Evolutionary conservation across 2,329 filamentous ascomycete genomes (phyloP).

Genomic region (Talaromyces sp.): DNA sequence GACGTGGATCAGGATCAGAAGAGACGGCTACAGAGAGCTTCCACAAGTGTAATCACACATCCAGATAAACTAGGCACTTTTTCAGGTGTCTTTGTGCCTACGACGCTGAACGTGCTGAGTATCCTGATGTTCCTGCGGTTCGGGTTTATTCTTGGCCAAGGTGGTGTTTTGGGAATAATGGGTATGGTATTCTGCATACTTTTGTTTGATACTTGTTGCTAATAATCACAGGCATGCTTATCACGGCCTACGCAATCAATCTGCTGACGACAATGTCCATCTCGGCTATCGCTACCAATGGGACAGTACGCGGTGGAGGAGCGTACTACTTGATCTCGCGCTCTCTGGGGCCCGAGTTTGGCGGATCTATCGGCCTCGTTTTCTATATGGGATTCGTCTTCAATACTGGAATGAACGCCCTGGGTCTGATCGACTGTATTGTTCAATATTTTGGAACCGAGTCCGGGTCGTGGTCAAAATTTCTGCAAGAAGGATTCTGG

Average conservation of each 20-base stretch:
- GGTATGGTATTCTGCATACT: slow-evolving; percentile 44
- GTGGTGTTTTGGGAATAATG: slow-evolving; percentile 74
- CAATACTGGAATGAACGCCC: slow-evolving; percentile 82
- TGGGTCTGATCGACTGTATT: slow-evolving; percentile 79
- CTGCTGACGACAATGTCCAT: slow-evolving; percentile 81
- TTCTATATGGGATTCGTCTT: slow-evolving; percentile 89
- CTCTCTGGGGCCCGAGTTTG: slow-evolving; percentile 81
- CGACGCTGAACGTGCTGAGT: slow-evolving; percentile 82
- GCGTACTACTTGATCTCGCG: slow-evolving; percentile 87
- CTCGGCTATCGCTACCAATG: slow-evolving; percentile 85
- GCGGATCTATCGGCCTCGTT: slow-evolving; percentile 79
- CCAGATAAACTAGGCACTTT: slow-evolving; percentile 68
- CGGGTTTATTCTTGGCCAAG: slow-evolving; percentile 75
- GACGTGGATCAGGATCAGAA: slow-evolving; percentile 19
- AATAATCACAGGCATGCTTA: slow-evolving; percentile 56
- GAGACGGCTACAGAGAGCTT: slow-evolving; percentile 22
- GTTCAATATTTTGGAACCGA: slow-evolving; percentile 65
- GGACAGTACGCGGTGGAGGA: slow-evolving; percentile 80
- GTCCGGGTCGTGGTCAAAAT: slow-evolving; percentile 53
- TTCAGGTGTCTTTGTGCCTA: slow-evolving; percentile 79
- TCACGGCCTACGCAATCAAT: slow-evolving; percentile 73
- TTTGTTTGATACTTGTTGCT: background rate
- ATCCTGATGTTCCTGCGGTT: slow-evolving; percentile 92
- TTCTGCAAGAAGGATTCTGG: slow-evolving; percentile 69
- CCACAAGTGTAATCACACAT: slow-evolving; percentile 21